phyloP scores from a whole-genome alignment of 257 asterid genomes.

The Echium plantagineum region DNA sequence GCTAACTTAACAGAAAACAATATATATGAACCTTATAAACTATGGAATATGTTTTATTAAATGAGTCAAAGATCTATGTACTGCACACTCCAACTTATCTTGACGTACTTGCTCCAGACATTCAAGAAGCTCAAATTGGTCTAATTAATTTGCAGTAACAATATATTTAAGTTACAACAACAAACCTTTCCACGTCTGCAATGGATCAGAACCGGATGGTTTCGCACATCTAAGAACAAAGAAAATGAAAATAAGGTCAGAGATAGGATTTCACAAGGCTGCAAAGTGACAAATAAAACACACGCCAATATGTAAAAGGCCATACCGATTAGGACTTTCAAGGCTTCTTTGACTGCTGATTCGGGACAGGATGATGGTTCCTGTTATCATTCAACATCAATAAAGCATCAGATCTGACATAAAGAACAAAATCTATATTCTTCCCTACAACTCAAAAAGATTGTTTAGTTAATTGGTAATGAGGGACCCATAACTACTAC shows the following conservation, averaged over 20 bases:
- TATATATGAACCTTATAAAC: too few relatives aligned
- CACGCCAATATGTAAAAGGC: neutral
- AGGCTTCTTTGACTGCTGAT: conserved; percentile 31
- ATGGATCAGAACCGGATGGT: conserved; percentile 40
- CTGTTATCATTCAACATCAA: conserved; percentile 14
- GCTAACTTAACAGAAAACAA: too few relatives aligned
- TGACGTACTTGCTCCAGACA: too few relatives aligned
- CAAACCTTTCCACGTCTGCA: conserved; percentile 41
- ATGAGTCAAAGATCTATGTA: too few relatives aligned
- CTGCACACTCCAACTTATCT: too few relatives aligned
- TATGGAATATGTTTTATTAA: too few relatives aligned
- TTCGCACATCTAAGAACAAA: conserved; percentile 29
- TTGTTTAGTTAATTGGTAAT: too few relatives aligned
- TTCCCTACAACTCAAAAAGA: too few relatives aligned
- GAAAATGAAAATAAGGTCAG: conserved; percentile 1
- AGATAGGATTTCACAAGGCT: neutral
- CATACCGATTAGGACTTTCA: conserved; percentile 30
- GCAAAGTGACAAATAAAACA: neutral
- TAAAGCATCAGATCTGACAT: neutral
- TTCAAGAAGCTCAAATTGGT: neutral
- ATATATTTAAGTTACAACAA: neutral
- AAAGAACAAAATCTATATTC: neutral
- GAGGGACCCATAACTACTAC: too few relatives aligned
- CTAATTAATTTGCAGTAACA: neutral
- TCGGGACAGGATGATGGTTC: conserved; percentile 26